A percentile compares a stretch with the other conserved stretches of the same genome.
phyloP scores from a whole-genome alignment of 345 rosid species.

The Arabidopsis suecica region DNA sequence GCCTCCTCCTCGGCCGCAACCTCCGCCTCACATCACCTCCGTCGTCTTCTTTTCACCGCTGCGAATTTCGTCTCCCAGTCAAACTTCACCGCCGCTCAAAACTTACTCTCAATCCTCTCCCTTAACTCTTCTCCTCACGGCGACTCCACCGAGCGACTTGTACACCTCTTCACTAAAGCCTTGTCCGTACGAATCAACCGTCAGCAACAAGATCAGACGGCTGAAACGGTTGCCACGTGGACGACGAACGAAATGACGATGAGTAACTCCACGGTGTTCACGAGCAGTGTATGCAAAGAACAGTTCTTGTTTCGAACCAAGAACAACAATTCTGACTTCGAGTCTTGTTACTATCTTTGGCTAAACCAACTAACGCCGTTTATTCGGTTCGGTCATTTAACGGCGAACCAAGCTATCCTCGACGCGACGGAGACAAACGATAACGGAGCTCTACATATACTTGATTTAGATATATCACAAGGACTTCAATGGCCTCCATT shows the following conservation, averaged over 20 bases:
- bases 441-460: constrained; percentile 67
- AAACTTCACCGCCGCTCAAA: constrained; percentile 75
- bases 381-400: constrained; percentile 83
- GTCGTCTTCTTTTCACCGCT: constrained; percentile 70
- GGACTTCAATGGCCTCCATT: constrained; percentile 99
- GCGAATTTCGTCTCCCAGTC: constrained; percentile 75
- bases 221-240: constrained; percentile 34
- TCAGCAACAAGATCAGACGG: constrained; percentile 38
- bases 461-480: constrained; percentile 94
- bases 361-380: constrained; percentile 90
- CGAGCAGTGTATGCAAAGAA: constrained; percentile 48
- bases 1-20: constrained; percentile 41
- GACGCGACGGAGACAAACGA: constrained; percentile 65
- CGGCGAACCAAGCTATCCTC: constrained; percentile 92
- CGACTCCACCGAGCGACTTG: constrained; percentile 75
- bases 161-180: constrained; percentile 78
- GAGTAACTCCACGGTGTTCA: constrained; percentile 41
- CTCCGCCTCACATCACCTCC: constrained; percentile 55
- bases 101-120: constrained; percentile 61
- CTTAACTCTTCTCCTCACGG: constrained; percentile 75
- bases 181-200: constrained; percentile 70
- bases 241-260: constrained; percentile 29
- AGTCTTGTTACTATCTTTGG: constrained; percentile 76
- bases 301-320: constrained; percentile 43
- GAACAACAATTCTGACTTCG: constrained; percentile 45